Base-by-base conservation (phyloP, 2,329 filamentous ascomycete species). In the Diaporthe nobilis region DNA sequence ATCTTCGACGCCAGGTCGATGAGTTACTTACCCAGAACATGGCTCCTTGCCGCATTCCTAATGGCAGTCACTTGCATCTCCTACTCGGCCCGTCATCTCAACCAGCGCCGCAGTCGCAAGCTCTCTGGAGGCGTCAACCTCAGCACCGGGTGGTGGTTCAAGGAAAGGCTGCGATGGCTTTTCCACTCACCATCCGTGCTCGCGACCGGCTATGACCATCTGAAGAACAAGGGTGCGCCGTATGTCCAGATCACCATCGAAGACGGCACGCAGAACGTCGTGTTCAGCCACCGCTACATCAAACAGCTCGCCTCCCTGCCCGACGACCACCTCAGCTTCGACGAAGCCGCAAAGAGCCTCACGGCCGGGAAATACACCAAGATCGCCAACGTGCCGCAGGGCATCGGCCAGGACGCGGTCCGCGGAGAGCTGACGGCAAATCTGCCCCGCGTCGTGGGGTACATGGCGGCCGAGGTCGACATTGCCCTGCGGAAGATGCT, bases 61-160 rank as follows among this genome's bases (percentile, higher is more conserved):
- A 2, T 57, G 53, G 12, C 28, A 15, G 10, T 57, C 8, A 57
- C 53, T 7, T 57, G 53, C 53, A 17, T 22, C 15, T 57, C 53
- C 9, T 57, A 57, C 17, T 57, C 28, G 17, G 53, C 53, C 53
- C 13, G 7, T 17, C 28, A 12, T 20, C 17, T 34, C 28, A 57
- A 17, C 15, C 15, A 34, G 13, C 28, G 28, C 17, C 28, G 17
- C 3, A 2, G 7, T 10, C 28, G 28, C 15, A 57, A 34, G 28
- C 53, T 57, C 4, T 57, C 28, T 20, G 53, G 53, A 34, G 53
- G 53, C 53, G 28, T 57, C 15, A 57, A 57, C 15, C 53, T 57
- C 28, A 57, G 53, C 53, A 57, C 53, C 15, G 53, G 53, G 3
- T 57, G 53, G 53, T 57, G 53, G 53, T 57, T 57, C 53, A 57